A percentile compares a stretch with the other conserved stretches of the same genome.
These are phyloP conservation scores for Solanum neorickii DNA, from an alignment of 257 asterid species.

Conservation along the genomic window DNA sequence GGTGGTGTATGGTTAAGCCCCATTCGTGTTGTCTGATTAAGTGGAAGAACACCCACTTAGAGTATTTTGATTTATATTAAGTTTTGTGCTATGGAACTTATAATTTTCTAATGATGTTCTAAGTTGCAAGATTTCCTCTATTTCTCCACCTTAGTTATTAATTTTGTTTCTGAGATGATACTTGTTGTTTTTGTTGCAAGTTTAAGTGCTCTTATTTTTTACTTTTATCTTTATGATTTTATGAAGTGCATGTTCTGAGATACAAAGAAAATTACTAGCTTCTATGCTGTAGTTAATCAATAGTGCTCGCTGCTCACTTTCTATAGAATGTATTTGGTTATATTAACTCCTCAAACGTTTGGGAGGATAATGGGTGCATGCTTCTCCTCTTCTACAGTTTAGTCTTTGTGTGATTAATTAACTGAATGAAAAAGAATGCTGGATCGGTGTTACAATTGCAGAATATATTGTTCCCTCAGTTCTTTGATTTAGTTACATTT, in stretches of 20 bases:
- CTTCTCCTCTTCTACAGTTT: neutral
- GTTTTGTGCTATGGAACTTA: neutral
- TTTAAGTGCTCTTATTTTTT: neutral
- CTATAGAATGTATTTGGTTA: neutral
- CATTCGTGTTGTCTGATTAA: neutral
- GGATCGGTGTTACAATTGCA: neutral
- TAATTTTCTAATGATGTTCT: neutral
- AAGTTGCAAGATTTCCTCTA: neutral
- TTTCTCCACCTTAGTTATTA: neutral
- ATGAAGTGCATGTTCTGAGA: neutral
- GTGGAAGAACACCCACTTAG: neutral
- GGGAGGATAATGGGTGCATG: neutral
- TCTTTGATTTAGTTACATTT: neutral
- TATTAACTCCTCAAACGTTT: neutral
- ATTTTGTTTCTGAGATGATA: neutral
- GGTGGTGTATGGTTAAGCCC: neutral
- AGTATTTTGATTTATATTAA: neutral
- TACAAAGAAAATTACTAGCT: neutral
- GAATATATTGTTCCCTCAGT: neutral
- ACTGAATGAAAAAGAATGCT: neutral
- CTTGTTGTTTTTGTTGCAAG: neutral
- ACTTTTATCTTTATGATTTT: neutral
- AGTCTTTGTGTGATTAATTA: neutral
- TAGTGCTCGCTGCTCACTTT: neutral
- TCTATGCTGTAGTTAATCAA: neutral